Evolutionary conservation across 371 early-diverging fungal species (phyloP).

Genomic region (Fennellomyces sp.): DNA sequence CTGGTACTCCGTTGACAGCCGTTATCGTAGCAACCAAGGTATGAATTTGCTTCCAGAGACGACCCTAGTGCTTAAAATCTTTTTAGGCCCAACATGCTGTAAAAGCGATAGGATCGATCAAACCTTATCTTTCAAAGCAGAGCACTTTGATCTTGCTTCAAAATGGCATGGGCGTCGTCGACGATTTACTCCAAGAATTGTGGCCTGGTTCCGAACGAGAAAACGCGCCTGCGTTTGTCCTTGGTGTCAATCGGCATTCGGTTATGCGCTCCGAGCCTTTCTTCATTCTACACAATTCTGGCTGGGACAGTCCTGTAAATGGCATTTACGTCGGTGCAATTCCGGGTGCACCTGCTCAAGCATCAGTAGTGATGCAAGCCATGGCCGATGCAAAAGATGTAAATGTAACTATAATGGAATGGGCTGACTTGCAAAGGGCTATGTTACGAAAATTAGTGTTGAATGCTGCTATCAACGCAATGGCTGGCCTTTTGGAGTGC

Average conservation of each 20-base stretch:
- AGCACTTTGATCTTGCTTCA: slow-evolving; percentile 58
- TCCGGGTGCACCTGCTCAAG: not conserved
- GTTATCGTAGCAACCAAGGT: slow-evolving; percentile 45
- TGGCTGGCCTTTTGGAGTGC: slow-evolving; percentile 52
- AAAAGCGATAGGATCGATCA: slow-evolving; percentile 41
- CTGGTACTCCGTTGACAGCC: slow-evolving; percentile 15
- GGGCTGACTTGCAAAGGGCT: slow-evolving; percentile 38
- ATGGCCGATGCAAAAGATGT: slow-evolving; percentile 29
- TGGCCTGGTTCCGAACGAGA: slow-evolving; percentile 21
- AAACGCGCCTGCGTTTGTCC: slow-evolving; percentile 39
- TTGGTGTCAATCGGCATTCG: slow-evolving; percentile 63
- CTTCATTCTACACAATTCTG: slow-evolving; percentile 50
- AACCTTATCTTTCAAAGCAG: slow-evolving; percentile 26
- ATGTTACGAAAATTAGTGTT: slow-evolving; percentile 60
- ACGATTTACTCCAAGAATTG: slow-evolving; percentile 38
- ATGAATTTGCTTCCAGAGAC: too few species aligned
- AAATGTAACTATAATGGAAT: slow-evolving; percentile 22
- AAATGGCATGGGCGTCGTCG: slow-evolving; percentile 68
- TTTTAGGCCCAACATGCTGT: slow-evolving; percentile 52
- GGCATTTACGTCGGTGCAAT: slow-evolving; percentile 29
- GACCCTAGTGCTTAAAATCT: too few species aligned
- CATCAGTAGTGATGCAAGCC: not conserved
- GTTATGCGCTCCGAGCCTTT: slow-evolving; percentile 42
- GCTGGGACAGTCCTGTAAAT: slow-evolving; percentile 40
- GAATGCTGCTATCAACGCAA: slow-evolving; percentile 61